Evolutionary conservation across 495 filamentous ascomycete genomes (phyloP), one percentile per base, ranked within the genome.

Genomic region (Schizothecium vesticola): DNA sequence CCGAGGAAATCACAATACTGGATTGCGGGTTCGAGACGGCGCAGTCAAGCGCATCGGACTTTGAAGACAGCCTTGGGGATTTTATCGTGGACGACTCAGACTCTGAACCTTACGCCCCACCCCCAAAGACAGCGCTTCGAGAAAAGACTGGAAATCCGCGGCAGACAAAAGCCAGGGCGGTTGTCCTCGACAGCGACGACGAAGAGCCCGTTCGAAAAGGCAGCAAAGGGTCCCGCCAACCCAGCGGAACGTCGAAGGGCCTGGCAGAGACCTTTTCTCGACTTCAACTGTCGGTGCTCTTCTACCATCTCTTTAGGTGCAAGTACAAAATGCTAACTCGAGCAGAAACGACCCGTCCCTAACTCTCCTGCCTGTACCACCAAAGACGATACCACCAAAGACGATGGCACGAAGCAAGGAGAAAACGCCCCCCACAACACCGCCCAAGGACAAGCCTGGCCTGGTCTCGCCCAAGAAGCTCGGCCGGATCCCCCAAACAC

Each of bases 401-500:
- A 51, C 5, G 16, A 51, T 51, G 43, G 16, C 43, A n/a, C 31
- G 55, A 65, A 65, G 31, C 56, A 28, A 31, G 22, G 13, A 33
- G 11, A 22, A 19, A 21, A 72, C 76, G 68, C 65, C 76, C 28
- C 61, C 73, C 22, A 11, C 64, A 64, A 69, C 77, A 68, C 67
- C 79, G 71, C 68, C 75, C 55, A 71, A 78, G 71, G 3, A 74
- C 55, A 26, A 69, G 57, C 58, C 64, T 7, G 67, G 74, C 9
- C 72, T 81, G 13, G 69, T 75, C 2, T 76, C 80, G 0, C 80
- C 81, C 8, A 77, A 66, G 56, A 85, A 84, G 62, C 71, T 76
- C 0, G 68, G 75, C 0, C 74, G 69, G 5, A 80, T 83, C 55
- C 79, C 80, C 26, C 59, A 64, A 66, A 78, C 79, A 62, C 76